Conservation (phyloP, 306 rosid genomes). For the Acacia acuminata region DNA sequence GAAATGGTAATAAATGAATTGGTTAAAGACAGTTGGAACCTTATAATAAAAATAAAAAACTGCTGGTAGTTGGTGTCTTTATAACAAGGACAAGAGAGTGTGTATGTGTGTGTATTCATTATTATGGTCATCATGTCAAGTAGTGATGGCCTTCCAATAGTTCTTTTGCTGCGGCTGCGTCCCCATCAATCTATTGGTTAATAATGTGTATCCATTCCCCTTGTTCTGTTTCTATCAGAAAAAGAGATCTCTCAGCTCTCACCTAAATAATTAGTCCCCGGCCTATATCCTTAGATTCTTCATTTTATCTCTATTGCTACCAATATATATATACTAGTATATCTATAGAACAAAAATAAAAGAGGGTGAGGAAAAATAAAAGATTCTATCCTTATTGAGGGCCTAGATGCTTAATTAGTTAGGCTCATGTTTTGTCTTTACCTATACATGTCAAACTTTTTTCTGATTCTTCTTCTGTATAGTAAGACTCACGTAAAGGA, state of each 20-base stretch:
- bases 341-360: neutral
- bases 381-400: neutral
- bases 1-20: too few species aligned
- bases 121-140: neutral
- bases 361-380: neutral
- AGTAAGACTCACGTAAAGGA: slow-evolving; percentile 11
- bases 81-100: too few species aligned
- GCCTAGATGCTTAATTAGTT: neutral
- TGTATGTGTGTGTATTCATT: neutral
- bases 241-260: neutral
- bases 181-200: slow-evolving; percentile 50
- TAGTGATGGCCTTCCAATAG: slow-evolving; percentile 42
- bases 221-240: neutral
- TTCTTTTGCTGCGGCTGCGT: slow-evolving; percentile 53
- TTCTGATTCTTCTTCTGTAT: neutral
- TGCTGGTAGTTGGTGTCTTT: rapidly evolving
- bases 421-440: neutral
- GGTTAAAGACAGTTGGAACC: rapidly evolving
- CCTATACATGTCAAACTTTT: neutral
- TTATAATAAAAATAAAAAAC: too few species aligned
- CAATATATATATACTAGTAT: neutral
- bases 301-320: neutral
- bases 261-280: neutral
- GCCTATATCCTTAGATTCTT: neutral
- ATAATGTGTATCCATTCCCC: slow-evolving; percentile 7